phyloP scores from a whole-genome alignment of 371 early-diverging fungal genomes.

The Dichotomocladium elegans region DNA sequence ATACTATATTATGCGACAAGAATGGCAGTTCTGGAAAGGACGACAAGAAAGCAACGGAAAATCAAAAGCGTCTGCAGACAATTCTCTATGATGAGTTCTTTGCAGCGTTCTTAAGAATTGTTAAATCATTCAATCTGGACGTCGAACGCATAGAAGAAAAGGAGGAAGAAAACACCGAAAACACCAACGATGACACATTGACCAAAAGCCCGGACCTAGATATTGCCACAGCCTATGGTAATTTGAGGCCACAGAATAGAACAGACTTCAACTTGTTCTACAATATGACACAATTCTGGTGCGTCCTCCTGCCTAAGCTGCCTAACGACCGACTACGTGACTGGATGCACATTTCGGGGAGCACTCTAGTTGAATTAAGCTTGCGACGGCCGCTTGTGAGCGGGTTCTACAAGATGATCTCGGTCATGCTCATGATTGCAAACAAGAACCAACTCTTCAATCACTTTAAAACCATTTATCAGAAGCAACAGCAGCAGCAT shows the following conservation, averaged over 20 bases:
- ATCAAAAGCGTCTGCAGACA: constrained; percentile 2
- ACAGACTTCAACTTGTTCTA: constrained; percentile 69
- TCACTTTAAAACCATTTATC: constrained; percentile 10
- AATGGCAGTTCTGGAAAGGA: neutral
- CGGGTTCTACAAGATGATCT: constrained; percentile 72
- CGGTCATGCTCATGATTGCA: constrained; percentile 44
- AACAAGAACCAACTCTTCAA: constrained; percentile 39
- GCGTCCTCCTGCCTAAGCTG: constrained; percentile 50
- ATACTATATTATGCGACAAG: constrained; percentile 13
- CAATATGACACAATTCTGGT: constrained; percentile 67
- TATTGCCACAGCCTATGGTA: neutral
- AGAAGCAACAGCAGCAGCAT: neutral
- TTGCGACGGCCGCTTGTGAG: constrained; percentile 60
- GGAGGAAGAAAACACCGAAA: constrained; percentile 1
- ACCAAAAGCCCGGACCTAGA: no score
- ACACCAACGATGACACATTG: neutral
- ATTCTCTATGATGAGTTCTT: constrained; percentile 35
- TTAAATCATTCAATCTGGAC: constrained; percentile 31
- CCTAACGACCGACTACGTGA: constrained; percentile 35
- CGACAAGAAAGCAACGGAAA: neutral
- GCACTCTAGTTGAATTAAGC: constrained; percentile 51
- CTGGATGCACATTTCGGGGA: constrained; percentile 63
- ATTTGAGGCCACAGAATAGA: constrained; percentile 52
- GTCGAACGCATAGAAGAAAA: constrained; percentile 12
- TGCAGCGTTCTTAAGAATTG: constrained; percentile 14